phyloP scores from a whole-genome alignment of 345 rosid genomes.

The Citrus australasica region DNA sequence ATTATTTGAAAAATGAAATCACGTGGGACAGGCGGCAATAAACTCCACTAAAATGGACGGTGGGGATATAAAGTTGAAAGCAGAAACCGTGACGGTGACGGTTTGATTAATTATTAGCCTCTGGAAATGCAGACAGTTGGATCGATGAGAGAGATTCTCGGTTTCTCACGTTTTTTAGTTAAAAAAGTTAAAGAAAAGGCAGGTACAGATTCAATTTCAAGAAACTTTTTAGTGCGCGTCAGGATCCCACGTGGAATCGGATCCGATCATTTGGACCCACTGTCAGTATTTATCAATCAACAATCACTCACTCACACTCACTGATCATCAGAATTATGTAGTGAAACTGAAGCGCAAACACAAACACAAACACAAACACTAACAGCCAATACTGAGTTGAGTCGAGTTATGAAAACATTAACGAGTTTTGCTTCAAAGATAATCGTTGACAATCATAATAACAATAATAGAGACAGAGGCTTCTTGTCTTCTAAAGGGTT shows the following conservation, averaged over 20 bases:
- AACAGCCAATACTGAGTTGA: not conserved
- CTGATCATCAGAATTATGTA: not conserved
- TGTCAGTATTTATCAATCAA: not conserved
- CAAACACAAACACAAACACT: too few relatives aligned
- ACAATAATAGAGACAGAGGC: conserved; percentile 4
- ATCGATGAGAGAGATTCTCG: not conserved
- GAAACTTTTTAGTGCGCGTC: too few relatives aligned
- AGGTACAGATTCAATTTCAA: not conserved
- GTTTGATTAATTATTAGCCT: not conserved
- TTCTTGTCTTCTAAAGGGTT: conserved; percentile 15
- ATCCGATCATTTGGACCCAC: conserved; percentile 20
- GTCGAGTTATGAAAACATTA: conserved; percentile 34
- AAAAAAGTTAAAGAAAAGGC: too few relatives aligned
- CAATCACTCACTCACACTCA: too few relatives aligned
- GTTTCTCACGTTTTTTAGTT: too few relatives aligned
- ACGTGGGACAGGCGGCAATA: conserved; percentile 3
- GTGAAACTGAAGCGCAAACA: not conserved
- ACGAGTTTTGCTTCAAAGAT: conserved; percentile 25
- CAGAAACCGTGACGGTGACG: not conserved
- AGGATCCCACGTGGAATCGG: conserved; percentile 28
- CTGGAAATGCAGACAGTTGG: not conserved
- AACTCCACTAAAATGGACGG: not conserved
- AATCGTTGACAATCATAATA: not conserved
- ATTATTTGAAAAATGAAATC: not conserved
- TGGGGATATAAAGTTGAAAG: not conserved